A percentile compares a stretch with the other conserved stretches of the same genome.
phyloP scores from a whole-genome alignment of 345 rosid genomes.

The Gossypium raimondii region DNA sequence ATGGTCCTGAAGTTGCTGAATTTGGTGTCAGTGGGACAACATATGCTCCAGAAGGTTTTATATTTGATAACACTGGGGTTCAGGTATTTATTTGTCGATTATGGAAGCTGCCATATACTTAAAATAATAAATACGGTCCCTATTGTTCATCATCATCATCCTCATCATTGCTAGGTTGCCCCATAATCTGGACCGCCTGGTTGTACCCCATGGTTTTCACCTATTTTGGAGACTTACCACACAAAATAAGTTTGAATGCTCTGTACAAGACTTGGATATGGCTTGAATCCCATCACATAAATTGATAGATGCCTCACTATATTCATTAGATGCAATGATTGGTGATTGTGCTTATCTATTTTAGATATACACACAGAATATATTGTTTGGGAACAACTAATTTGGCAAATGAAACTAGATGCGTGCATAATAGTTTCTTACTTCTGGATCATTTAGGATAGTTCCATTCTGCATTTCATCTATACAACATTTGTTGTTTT shows the following conservation, averaged over 20 bases:
- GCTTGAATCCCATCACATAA: neutral
- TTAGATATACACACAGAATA: neutral
- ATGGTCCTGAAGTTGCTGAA: constrained; percentile 61
- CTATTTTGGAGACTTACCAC: neutral
- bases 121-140: neutral
- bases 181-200: neutral
- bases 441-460: constrained; percentile 4
- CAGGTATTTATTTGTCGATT: constrained; percentile 52
- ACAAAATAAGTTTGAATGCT: neutral
- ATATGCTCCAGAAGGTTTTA: constrained; percentile 92
- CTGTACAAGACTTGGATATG: neutral
- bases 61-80: constrained; percentile 55
- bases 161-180: neutral
- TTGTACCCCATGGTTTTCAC: neutral
- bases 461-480: constrained; percentile 11
- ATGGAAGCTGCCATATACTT: neutral
- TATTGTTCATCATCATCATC: neutral
- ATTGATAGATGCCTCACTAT: neutral
- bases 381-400: neutral
- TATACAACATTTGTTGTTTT: constrained; percentile 24
- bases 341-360: constrained; percentile 2
- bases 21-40: constrained; percentile 88
- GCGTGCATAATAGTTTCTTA: neutral
- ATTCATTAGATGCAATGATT: constrained; percentile 2
- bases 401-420: neutral